Evolutionary conservation across 108 stramenopile genomes (phyloP).

Genomic region (Cyclostephanos tholiformis): DNA sequence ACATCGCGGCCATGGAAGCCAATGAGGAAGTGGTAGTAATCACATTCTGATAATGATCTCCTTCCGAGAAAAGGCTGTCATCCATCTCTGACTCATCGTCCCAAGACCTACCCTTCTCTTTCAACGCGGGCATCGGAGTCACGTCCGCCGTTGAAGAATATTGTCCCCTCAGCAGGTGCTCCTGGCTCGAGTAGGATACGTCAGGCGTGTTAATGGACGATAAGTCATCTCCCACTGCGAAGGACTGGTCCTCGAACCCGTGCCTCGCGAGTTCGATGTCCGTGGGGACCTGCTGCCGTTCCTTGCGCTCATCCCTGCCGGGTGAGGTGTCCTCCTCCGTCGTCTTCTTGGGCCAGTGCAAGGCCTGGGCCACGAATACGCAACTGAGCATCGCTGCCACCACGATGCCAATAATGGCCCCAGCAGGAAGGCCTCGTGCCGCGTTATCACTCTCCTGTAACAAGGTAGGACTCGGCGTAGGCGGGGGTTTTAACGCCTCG

Average conservation of each 20-base stretch:
- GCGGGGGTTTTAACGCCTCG: slow-evolving; percentile 34
- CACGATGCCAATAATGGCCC: slow-evolving; percentile 55
- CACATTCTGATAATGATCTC: background rate
- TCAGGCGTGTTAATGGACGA: slow-evolving; percentile 26
- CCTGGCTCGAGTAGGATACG: slow-evolving; percentile 27
- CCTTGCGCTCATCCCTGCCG: background rate
- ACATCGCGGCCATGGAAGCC: slow-evolving; percentile 37
- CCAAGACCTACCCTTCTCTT: background rate
- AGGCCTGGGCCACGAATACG: slow-evolving; percentile 25
- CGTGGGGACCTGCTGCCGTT: slow-evolving; percentile 18
- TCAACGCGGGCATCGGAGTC: slow-evolving; percentile 11
- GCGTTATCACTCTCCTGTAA: background rate
- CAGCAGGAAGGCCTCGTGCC: slow-evolving; percentile 5
- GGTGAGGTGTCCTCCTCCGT: slow-evolving; percentile 22
- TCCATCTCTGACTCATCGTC: slow-evolving; percentile 32
- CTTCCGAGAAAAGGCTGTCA: slow-evolving; percentile 15
- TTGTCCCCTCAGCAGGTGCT: slow-evolving; percentile 27
- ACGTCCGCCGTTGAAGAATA: slow-evolving; percentile 12
- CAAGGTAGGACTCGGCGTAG: slow-evolving; percentile 10
- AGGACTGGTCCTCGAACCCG: slow-evolving; percentile 21
- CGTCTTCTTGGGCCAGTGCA: slow-evolving; percentile 2
- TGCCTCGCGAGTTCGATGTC: slow-evolving; percentile 10
- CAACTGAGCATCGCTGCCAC: slow-evolving; percentile 41
- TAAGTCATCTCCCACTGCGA: slow-evolving; percentile 17
- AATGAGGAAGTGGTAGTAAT: slow-evolving; percentile 12